Base-by-base conservation (phyloP, 257 asterid genomes). In the Nicotiana benthamiana region DNA sequence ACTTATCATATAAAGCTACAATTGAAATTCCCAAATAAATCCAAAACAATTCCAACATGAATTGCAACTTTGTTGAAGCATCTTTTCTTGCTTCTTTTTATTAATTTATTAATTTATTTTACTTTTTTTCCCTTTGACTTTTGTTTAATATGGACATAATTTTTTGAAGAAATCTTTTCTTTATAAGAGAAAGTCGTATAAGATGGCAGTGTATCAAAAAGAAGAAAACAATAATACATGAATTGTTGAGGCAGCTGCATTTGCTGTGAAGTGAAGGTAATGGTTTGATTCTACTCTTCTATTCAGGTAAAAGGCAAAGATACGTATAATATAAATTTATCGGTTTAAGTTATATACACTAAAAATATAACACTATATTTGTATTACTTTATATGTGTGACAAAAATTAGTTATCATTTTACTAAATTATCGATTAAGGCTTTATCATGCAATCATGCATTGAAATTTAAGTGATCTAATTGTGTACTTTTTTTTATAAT, bases 1-100 rank as follows among this genome's bases (percentile, higher is more conserved):
- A 86, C 85, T 80, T 88, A 88, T 89, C 89, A 83, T 27, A 75
- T 94, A 54, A 89, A 91, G 57, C 85, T 94, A 91, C 90, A 91
- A 72, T 75, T 94, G 88, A 81, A 90, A 74, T 92, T 85, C 53
- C 93, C 94, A 4, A 84, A 89, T 75, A 75, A 82, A 81, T 84
- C 92, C 6, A 87, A 88, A 5, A 83, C 59, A 48, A 89, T 88
- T 75, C 90, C 85, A 0, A 87, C 85, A 82, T 88, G 84, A 87
- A 53, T 4, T 9, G 61, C 51, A 34, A 80, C 2, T 43, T 46
- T 46, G 16, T 56, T 36, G 59, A 26, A 28, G 65, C 9, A 16
- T 13, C 6, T 16, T 75, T 36, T 36, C 6, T n/a, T 67, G 10
- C 0, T 67, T 24, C 12, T 75, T 80, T 76, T 54, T 56, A 64